A percentile compares a stretch with the other conserved stretches of the same genome.
Evolutionary conservation across 441 rosid species (phyloP).

Genomic region (Cnidoscolus chayamansa): DNA sequence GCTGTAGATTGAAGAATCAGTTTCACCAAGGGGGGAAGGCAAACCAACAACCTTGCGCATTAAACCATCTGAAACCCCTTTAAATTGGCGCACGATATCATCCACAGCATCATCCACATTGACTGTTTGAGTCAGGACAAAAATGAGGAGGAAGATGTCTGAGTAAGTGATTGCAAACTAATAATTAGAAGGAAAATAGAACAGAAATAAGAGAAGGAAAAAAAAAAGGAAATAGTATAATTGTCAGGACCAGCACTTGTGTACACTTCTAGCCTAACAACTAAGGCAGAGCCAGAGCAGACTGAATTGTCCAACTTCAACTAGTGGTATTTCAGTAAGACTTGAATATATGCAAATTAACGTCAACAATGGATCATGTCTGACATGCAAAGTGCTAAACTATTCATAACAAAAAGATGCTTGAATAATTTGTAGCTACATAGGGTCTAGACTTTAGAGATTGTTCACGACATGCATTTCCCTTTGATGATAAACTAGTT

Average conservation of each 20-base stretch:
- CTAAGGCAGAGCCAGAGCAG: no score
- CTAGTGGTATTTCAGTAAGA: no score
- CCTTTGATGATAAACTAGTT: background rate
- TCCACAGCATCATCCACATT: constrained; percentile 97
- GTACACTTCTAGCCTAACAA: no score
- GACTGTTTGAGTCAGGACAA: constrained; percentile 43
- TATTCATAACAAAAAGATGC: background rate
- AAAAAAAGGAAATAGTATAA: background rate
- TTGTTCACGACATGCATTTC: background rate
- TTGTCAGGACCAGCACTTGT: background rate
- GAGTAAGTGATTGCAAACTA: background rate
- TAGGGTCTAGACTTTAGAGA: background rate
- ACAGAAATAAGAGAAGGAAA: no score
- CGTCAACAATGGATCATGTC: no score
- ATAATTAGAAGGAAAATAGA: no score
- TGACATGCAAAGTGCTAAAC: background rate
- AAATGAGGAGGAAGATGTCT: background rate
- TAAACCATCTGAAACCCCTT: constrained; percentile 86
- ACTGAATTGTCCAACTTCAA: no score
- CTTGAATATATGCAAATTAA: no score
- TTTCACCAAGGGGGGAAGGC: constrained; percentile 43
- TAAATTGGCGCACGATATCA: constrained; percentile 84
- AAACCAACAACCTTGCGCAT: constrained; percentile 67
- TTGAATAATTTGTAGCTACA: background rate
- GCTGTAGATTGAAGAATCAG: constrained; percentile 27